Evolutionary conservation across 176 grass and related monocot genomes (phyloP), one percentile per base, ranked within the genome.

Genomic region (Rhynchospora pubera): DNA sequence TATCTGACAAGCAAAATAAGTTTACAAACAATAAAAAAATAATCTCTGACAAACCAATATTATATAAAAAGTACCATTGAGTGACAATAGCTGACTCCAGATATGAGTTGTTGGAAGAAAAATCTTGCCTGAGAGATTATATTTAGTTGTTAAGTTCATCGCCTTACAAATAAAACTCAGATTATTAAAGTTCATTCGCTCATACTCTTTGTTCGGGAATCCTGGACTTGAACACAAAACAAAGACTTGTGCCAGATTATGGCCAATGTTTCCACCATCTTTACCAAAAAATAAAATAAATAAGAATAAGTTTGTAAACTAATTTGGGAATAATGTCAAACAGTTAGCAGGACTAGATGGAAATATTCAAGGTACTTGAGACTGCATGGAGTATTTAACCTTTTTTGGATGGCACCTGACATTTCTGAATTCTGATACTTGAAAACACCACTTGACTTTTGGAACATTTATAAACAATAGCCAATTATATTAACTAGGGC

Each of bases 91-190:
- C 95, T 98, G 85, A 98, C 95, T 75, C 95, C 95, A 12, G 92
- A 98, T 83, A 98, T 89, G 66, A 98, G 73, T 86, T 98, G 95
- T 82, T 98, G 94, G 83, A 97, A 97, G 94, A 97, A 97, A 78
- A 97, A 97, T 24, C 94, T 92, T 70, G 92, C 92, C 92, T 98
- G 6, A 52, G 47, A 50, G 67, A 78, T 56, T 56, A 32, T 56
- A 53, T 77, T 70, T 6, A 69, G 66, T 45, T 67, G 30, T 62
- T 75, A 84, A 81, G 70, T 18, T 42, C 68, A 87, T 24, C 79
- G 56, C 45, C 82, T 19, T 83, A 83, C 26, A 42, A 32, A 42
- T 52, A 51, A 82, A 30, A 2, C 13, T 2, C 13, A 50, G 7
- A 47, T 52, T 72, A 32, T 57, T 24, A 77, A 18, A 80, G 83